Base-by-base conservation (phyloP, 495 filamentous ascomycete genomes). In the Cryomyces antarcticus region DNA sequence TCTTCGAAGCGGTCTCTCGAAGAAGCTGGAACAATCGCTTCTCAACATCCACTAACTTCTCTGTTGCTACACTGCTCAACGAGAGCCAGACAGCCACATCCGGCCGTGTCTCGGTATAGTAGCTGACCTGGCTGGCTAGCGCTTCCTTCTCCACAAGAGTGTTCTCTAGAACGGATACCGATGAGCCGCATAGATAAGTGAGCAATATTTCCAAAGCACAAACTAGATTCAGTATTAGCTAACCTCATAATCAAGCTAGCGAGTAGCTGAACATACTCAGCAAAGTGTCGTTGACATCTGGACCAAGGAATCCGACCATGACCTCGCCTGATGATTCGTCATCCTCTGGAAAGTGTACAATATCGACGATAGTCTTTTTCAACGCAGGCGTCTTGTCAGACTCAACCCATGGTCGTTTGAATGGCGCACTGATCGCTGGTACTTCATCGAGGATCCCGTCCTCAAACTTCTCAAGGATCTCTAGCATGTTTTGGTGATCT, bases 241-340 rank as follows among this genome's bases (percentile, higher is more conserved):
- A 2, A 13, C 33, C 33, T 13, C 33, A 9, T 36, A 42, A 13
- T 6, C 13, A 17, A 31, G 4, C n/a, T 4, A 24, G 28, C 31
- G 9, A 29, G 30, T 29, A 31, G 5, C 45, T 37, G 30, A 61
- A 36, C 70, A 51, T 48, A 75, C 71, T 63, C 46, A 60, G 57
- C 47, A 65, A 62, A 11, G 59, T 49, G 52, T 93, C 75, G 46
- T 66, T 75, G 57, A 77, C 81, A 45, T 75, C 67, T 0, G 89
- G 92, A 31, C 89, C 89, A 43, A 96, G 71, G 57, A 89, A 89
- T 5, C 68, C 78, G 36, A 95, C 70, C 41, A 78, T 55, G 37
- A 96, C 71, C 53, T 96, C 86, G 33, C 89, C 89, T 42, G 70
- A 78, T 1, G 82, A 84, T 50, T 99, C 89, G 49, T 99, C 89